Conservation (phyloP, 108 stramenopile species). For the Pseudonitzschia delicatissima region DNA sequence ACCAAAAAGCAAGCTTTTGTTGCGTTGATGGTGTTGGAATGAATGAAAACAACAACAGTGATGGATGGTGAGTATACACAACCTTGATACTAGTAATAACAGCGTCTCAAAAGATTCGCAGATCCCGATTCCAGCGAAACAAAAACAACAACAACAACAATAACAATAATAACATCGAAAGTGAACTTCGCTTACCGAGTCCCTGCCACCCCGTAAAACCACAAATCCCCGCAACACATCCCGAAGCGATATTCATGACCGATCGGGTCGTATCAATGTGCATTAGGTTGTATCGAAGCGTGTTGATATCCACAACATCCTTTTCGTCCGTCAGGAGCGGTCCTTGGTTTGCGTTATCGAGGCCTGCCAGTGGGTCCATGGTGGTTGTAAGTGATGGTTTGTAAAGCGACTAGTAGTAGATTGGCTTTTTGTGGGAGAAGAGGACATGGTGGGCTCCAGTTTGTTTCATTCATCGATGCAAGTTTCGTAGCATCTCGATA, state of each 20-base stretch:
- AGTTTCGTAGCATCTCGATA: too few species aligned
- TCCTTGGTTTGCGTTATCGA: slow-evolving; percentile 30
- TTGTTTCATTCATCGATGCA: too few species aligned
- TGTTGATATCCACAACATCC: slow-evolving; percentile 69
- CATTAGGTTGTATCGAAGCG: slow-evolving; percentile 55
- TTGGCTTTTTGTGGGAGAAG: too few species aligned
- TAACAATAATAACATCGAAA: too few species aligned
- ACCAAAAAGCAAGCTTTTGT: slow-evolving; percentile 54
- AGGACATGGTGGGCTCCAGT: too few species aligned
- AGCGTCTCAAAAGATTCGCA: too few species aligned
- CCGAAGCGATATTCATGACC: slow-evolving; percentile 81
- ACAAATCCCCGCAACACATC: slow-evolving; percentile 80
- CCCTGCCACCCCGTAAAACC: slow-evolving; percentile 76
- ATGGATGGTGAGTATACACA: too few species aligned
- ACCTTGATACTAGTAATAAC: too few species aligned
- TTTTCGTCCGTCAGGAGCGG: slow-evolving; percentile 37
- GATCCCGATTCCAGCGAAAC: too few species aligned
- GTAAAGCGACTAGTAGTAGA: too few species aligned
- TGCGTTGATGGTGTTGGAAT: neutral
- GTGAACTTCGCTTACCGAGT: slow-evolving; percentile 67
- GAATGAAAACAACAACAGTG: too few species aligned
- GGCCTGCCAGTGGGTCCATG: slow-evolving; percentile 78
- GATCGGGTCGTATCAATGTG: slow-evolving; percentile 77
- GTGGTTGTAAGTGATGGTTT: neutral
- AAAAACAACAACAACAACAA: too few species aligned